phyloP scores from a whole-genome alignment of 2,329 filamentous ascomycete genomes.

The Leptosphaerulina australis region DNA sequence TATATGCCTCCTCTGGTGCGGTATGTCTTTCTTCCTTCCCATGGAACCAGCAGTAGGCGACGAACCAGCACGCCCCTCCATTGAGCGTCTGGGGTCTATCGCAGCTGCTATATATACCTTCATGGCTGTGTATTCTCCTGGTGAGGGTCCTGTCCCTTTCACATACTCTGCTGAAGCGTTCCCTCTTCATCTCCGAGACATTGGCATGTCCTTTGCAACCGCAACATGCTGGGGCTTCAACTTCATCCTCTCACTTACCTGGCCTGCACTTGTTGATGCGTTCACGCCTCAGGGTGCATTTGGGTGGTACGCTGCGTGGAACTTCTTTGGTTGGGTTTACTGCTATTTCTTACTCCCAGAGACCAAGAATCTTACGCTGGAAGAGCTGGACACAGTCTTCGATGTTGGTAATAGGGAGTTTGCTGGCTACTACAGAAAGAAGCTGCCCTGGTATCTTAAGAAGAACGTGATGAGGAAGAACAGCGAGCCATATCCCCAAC shows the following conservation, averaged over 20 bases:
- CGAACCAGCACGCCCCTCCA: conserved; percentile 9
- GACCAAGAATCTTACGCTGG: conserved; percentile 40
- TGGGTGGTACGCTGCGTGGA: conserved; percentile 63
- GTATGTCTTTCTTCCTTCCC: conserved; percentile 39
- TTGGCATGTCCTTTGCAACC: conserved; percentile 53
- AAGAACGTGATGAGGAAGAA: conserved; percentile 41
- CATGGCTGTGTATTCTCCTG: conserved; percentile 52
- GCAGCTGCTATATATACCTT: conserved; percentile 57
- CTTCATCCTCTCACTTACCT: conserved; percentile 59
- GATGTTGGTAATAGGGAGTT: conserved; percentile 37
- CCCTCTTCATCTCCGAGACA: conserved; percentile 53
- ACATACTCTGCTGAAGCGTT: conserved; percentile 54
- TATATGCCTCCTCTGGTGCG: conserved; percentile 43
- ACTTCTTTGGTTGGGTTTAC: conserved; percentile 58
- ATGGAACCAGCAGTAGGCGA: conserved; percentile 11
- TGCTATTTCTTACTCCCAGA: conserved; percentile 40
- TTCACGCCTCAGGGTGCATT: conserved; percentile 61
- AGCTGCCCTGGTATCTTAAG: conserved; percentile 48
- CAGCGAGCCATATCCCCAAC: conserved; percentile 33
- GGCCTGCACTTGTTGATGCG: conserved; percentile 56
- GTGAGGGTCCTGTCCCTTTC: conserved; percentile 40
- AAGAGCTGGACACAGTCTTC: conserved; percentile 42
- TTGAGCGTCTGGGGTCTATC: conserved; percentile 42
- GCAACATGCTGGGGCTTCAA: conserved; percentile 66
- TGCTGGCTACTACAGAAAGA: conserved; percentile 32